Base-by-base conservation (phyloP, 192 early-diverging fungal species). In the Umbelopsis ramanniana region DNA sequence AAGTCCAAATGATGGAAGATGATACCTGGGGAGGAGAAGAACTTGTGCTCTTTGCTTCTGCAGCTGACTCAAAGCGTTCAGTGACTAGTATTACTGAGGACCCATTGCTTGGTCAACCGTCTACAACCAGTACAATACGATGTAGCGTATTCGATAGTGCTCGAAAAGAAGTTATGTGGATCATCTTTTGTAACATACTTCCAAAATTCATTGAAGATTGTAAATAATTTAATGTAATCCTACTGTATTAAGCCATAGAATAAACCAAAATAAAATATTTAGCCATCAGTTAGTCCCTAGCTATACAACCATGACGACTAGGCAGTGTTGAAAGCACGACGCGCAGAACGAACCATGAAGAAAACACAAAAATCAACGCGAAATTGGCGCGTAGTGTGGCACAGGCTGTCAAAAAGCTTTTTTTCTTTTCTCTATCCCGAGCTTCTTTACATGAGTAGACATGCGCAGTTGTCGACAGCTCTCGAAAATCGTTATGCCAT, bases 131-230 rank as follows among this genome's bases (percentile, higher is more conserved):
- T 11, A 6, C 15, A 11, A 63, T 63, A 6, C 57, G 24, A 2
- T 63, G 57, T 26, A 63, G 19, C 26, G 33, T 63, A 19, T 66
- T 72, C 48, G 71, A 72, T 10, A 23, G 19, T 10, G 57, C 71
- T 4, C 33, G 60, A 23, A 72, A 72, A 17, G 71, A 72, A 47
- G 71, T 72, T 21, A 66, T 72, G 46, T 72, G 57, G 57, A 72
- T 66, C 2, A 66, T 72, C 2, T 72, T 72, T 50, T 60, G 45
- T 50, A 60, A 60, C 33, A 47, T 72, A 11, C 63, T 66, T 23
- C 71, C 71, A 45, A 72, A 72, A n/a, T 26, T 72, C 7, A 33
- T 72, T 8, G 71, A 72, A 7, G 29, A 53, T 0, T 72, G 47
- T 46, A 57, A 40, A 63, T 55, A 55, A 22, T 14, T n/a, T 6